Conservation (phyloP, 2,329 filamentous ascomycete genomes). For the Elsinoe fawcettii region DNA sequence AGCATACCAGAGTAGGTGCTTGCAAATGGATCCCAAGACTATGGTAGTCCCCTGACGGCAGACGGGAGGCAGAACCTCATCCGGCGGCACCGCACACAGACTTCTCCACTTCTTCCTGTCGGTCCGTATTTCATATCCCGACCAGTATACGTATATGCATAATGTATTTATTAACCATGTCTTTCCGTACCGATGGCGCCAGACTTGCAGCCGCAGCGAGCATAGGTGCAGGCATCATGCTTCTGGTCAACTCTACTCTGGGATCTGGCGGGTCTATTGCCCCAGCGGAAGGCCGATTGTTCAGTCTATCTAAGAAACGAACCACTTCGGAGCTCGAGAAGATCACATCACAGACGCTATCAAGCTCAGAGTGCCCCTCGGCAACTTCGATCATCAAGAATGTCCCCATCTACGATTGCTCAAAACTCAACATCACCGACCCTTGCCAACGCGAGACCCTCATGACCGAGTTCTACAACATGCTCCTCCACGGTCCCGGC, state of each 20-base stretch:
- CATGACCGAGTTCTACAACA: conserved; percentile 55
- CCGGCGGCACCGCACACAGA: too few species aligned
- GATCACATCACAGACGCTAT: conserved; percentile 37
- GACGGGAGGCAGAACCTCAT: too few species aligned
- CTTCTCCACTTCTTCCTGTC: too few species aligned
- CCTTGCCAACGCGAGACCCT: conserved; percentile 32
- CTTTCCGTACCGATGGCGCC: not conserved
- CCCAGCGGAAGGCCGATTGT: not conserved
- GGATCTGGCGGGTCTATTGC: not conserved
- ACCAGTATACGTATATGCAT: not conserved
- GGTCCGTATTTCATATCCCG: not conserved
- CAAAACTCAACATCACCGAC: conserved; percentile 30
- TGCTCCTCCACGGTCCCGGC: conserved; percentile 50
- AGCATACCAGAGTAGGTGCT: too few species aligned
- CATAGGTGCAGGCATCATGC: not conserved
- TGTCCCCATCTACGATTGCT: conserved; percentile 50
- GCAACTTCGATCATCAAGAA: conserved; percentile 41
- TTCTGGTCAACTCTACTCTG: not conserved
- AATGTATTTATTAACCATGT: not conserved
- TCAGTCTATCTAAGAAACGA: not conserved
- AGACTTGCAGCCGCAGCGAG: not conserved
- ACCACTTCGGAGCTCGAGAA: conserved; percentile 21
- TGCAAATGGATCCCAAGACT: too few species aligned
- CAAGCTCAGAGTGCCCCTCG: conserved; percentile 40
- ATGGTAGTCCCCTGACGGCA: too few species aligned